Conservation (phyloP, 352 stramenopile species). For the Phytophthora sp. region DNA sequence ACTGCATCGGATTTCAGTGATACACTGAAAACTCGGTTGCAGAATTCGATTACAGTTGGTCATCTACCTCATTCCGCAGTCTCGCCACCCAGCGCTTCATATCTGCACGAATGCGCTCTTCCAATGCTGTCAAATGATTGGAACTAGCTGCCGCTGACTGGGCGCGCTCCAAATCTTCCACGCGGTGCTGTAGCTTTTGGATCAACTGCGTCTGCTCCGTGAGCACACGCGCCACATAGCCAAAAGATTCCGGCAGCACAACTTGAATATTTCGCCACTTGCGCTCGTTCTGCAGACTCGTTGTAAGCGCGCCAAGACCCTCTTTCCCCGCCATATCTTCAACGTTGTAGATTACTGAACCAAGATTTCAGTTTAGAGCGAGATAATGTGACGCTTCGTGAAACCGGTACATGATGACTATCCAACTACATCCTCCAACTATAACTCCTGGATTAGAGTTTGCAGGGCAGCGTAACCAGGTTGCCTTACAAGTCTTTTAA, state of each 20-base stretch:
- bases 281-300: conserved; percentile 48
- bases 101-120: conserved; percentile 26
- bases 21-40: background rate
- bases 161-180: conserved; percentile 25
- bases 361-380: too few species aligned
- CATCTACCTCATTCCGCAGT: conserved; percentile 27
- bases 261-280: conserved; percentile 73
- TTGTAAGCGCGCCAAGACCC: conserved; percentile 9
- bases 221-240: conserved; percentile 44
- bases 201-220: conserved; percentile 42
- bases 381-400: too few species aligned
- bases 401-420: too few species aligned
- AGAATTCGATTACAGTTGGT: background rate
- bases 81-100: conserved; percentile 10
- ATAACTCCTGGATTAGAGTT: too few species aligned
- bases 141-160: background rate
- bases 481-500: too few species aligned
- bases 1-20: conserved; percentile 3
- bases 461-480: too few species aligned
- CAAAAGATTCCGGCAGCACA: conserved; percentile 53
- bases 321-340: background rate
- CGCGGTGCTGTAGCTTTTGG: conserved; percentile 23
- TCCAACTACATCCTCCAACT: too few species aligned
- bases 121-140: background rate
- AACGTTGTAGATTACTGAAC: too few species aligned